Evolutionary conservation across 768 basidiomycete species (phyloP).

Genomic region (Tricholoma hemisulphureum): DNA sequence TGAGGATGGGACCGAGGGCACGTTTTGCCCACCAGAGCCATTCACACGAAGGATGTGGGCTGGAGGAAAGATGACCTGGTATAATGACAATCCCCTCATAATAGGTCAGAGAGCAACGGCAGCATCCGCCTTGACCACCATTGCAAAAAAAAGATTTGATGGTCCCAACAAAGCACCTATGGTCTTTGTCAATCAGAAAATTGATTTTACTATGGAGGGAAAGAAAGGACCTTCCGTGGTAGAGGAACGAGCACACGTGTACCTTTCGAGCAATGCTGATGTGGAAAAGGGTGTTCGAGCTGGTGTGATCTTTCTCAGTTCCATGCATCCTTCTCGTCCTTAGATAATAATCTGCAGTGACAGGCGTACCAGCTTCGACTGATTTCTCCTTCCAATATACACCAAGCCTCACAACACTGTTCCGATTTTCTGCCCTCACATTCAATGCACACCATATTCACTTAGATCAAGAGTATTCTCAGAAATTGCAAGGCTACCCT

Average conservation of each 20-base stretch:
- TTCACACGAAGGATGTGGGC: slow-evolving; percentile 85
- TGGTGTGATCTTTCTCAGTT: slow-evolving; percentile 35
- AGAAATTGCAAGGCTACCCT: slow-evolving; percentile 66
- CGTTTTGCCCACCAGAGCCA: slow-evolving; percentile 69
- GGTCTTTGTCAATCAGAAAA: slow-evolving; percentile 71
- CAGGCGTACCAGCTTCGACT: slow-evolving; percentile 43
- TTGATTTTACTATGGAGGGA: slow-evolving; percentile 49
- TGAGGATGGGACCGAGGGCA: slow-evolving; percentile 69
- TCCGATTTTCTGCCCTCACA: slow-evolving; percentile 83
- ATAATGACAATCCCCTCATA: slow-evolving; percentile 42
- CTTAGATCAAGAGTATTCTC: slow-evolving; percentile 73
- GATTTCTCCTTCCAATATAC: slow-evolving; percentile 67
- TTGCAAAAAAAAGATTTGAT: slow-evolving; percentile 67
- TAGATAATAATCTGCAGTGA: slow-evolving; percentile 37
- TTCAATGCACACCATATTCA: slow-evolving; percentile 88
- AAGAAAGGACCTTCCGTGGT: slow-evolving; percentile 44
- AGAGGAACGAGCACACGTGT: slow-evolving; percentile 72
- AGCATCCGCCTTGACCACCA: slow-evolving; percentile 44
- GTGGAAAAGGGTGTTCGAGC: slow-evolving; percentile 35
- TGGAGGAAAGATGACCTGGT: slow-evolving; percentile 66
- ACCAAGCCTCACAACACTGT: slow-evolving; percentile 70
- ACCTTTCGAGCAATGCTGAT: slow-evolving; percentile 37
- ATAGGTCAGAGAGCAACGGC: slow-evolving; percentile 55
- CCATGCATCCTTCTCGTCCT: background rate
- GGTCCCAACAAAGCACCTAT: slow-evolving; percentile 51